Evolutionary conservation across 2,329 filamentous ascomycete genomes (phyloP).

Genomic region (Stemphylium lycopersici): DNA sequence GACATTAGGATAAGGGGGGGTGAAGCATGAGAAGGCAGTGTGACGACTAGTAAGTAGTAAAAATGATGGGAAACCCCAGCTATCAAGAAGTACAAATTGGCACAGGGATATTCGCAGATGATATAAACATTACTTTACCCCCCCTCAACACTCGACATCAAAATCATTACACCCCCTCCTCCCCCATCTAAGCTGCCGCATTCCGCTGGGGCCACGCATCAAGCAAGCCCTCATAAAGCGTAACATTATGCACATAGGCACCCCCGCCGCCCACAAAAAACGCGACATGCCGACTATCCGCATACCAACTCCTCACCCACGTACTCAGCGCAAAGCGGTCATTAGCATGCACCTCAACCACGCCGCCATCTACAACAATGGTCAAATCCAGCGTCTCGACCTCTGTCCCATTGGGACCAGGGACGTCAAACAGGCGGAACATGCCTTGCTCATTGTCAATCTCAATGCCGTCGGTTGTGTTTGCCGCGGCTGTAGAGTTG

Average conservation of each 20-base stretch:
- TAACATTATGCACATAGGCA: constrained; percentile 36
- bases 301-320: constrained; percentile 50
- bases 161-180: too few species aligned
- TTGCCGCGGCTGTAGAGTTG: constrained; percentile 51
- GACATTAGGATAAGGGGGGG: too few species aligned
- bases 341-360: constrained; percentile 52
- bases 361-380: constrained; percentile 49
- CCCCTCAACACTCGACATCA: too few species aligned
- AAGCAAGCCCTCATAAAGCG: constrained; percentile 25
- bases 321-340: constrained; percentile 52
- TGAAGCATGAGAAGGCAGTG: too few species aligned
- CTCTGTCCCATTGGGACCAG: constrained; percentile 17
- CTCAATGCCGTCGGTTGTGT: constrained; percentile 49
- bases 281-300: constrained; percentile 20
- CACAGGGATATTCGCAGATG: too few species aligned
- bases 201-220: constrained; percentile 16
- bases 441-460: constrained; percentile 48
- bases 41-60: too few species aligned
- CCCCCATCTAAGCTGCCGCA: not conserved
- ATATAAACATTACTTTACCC: not conserved
- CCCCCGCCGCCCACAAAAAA: constrained; percentile 25
- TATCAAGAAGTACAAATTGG: too few species aligned
- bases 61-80: too few species aligned
- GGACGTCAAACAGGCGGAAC: constrained; percentile 52
- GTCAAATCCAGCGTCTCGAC: constrained; percentile 51